These are phyloP conservation scores for Alternaria triticimaculans DNA, from an alignment of 2,329 filamentous ascomycete genomes.

Conservation along the genomic window DNA sequence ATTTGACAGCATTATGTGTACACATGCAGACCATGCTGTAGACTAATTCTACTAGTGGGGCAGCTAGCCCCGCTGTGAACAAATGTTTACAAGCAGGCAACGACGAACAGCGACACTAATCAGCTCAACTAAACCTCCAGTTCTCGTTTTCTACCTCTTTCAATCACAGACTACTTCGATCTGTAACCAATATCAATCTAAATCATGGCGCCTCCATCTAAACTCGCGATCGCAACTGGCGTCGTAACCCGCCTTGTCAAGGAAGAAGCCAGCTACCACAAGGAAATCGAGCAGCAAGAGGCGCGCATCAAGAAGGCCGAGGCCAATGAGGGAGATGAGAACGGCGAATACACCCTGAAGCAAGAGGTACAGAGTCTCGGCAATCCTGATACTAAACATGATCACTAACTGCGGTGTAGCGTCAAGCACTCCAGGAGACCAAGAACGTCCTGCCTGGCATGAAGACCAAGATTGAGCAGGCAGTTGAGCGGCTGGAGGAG, in stretches of 20 bases:
- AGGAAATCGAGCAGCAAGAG: conserved; percentile 79
- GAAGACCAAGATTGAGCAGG: conserved; percentile 72
- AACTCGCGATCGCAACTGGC: conserved; percentile 79
- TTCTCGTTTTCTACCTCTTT: not conserved
- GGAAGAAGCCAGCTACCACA: conserved; percentile 89
- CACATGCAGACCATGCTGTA: not conserved
- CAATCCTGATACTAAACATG: not conserved
- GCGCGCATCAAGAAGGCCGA: conserved; percentile 73
- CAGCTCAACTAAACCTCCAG: not conserved
- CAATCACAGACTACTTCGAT: not conserved
- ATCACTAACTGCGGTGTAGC: conserved; percentile 56
- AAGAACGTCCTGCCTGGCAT: conserved; percentile 79
- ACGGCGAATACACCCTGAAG: conserved; percentile 78
- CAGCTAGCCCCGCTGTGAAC: conserved; percentile 23
- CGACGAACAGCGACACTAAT: conserved; percentile 6
- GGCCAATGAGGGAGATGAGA: conserved; percentile 68
- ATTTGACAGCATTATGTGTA: not conserved
- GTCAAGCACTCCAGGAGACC: conserved; percentile 84
- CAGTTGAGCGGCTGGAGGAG: conserved; percentile 75
- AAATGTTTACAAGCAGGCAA: conserved; percentile 21
- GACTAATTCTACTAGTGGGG: conserved; percentile 5
- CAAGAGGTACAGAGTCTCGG: conserved; percentile 73
- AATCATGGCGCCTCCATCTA: conserved; percentile 76
- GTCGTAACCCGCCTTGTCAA: conserved; percentile 85
- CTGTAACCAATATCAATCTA: not conserved